Evolutionary conservation across 2,329 filamentous ascomycete species (phyloP).

Genomic region (Fusarium clavum): DNA sequence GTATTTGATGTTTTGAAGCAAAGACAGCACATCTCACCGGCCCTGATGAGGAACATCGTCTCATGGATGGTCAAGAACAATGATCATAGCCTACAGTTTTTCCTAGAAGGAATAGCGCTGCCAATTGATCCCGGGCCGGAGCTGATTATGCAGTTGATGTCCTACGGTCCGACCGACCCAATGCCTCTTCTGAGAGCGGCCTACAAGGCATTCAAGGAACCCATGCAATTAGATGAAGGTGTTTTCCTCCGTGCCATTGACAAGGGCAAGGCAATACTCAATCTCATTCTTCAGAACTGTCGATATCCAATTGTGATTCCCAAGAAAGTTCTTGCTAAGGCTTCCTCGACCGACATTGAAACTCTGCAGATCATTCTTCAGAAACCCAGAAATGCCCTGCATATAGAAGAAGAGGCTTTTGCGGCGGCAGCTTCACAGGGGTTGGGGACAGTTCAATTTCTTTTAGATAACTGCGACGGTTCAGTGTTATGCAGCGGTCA

Average conservation of each 20-base stretch:
- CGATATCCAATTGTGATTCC: neutral
- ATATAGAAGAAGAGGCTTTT: neutral
- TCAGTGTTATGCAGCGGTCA: no score
- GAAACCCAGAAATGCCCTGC: neutral
- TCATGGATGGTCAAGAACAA: neutral
- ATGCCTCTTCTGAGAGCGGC: neutral
- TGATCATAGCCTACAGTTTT: neutral
- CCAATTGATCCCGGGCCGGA: no score
- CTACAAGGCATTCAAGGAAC: neutral
- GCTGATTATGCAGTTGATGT: neutral
- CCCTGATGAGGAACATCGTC: neutral
- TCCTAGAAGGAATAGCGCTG: neutral
- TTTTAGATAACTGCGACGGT: neutral
- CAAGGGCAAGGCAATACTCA: fast-evolving
- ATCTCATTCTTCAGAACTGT: neutral
- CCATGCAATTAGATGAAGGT: neutral
- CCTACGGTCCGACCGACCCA: no score
- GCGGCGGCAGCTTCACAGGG: neutral
- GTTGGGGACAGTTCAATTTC: neutral
- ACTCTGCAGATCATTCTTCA: neutral
- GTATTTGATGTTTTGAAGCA: neutral
- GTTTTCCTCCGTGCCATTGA: neutral
- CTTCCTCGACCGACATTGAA: neutral
- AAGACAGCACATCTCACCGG: neutral
- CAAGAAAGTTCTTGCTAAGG: neutral